Evolutionary conservation across 2,329 filamentous ascomycete genomes (phyloP).

Genomic region (Cercospora canescens): DNA sequence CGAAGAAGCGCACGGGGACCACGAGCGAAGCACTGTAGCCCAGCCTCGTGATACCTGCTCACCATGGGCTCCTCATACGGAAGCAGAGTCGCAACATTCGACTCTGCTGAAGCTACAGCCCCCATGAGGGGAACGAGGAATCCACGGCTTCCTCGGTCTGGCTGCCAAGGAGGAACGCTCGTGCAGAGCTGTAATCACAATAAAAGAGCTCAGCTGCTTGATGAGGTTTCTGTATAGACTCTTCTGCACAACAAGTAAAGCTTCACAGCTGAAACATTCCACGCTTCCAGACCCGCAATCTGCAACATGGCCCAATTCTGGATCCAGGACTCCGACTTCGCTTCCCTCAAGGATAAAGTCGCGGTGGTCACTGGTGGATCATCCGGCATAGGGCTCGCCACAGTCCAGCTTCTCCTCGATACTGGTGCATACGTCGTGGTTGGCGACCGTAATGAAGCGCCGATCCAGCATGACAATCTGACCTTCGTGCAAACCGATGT

Average conservation of each 20-base stretch:
- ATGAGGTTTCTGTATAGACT: background rate
- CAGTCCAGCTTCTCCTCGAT: constrained; percentile 52
- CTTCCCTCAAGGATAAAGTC: constrained; percentile 26
- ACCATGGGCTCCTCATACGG: background rate
- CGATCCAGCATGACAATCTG: constrained; percentile 32
- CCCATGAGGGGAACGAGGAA: background rate
- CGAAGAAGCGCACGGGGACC: too few species aligned
- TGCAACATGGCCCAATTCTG: constrained; percentile 29
- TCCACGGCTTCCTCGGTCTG: background rate
- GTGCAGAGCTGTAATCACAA: background rate
- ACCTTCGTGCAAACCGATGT: constrained; percentile 52
- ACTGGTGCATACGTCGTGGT: constrained; percentile 58
- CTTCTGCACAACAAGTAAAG: background rate
- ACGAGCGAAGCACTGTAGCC: background rate
- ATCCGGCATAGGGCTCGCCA: constrained; percentile 62
- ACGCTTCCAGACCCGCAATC: background rate
- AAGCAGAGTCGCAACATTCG: background rate
- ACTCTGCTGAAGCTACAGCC: background rate
- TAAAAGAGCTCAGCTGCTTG: background rate
- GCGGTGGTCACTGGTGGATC: constrained; percentile 51
- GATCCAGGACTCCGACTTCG: constrained; percentile 27
- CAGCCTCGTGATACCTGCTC: background rate
- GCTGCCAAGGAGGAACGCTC: too few species aligned
- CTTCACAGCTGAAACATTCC: background rate
- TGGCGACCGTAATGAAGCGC: constrained; percentile 52